Evolutionary conservation across 2,329 filamentous ascomycete genomes (phyloP).

Genomic region (Colletotrichum agaves): DNA sequence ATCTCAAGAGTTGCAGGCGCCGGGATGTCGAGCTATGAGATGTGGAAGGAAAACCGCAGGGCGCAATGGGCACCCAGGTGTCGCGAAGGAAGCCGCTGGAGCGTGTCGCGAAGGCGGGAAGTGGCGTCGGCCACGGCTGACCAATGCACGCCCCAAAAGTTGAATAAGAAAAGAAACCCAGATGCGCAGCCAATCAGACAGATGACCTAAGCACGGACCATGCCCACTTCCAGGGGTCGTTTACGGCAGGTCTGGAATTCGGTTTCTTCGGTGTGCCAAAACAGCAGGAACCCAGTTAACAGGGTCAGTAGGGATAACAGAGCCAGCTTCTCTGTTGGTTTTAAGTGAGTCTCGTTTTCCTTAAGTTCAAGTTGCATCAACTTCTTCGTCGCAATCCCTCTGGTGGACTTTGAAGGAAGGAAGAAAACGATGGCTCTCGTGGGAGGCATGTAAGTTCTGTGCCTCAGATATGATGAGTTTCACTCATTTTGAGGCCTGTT

Average conservation of each 20-base stretch:
- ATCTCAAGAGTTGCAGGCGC: neutral
- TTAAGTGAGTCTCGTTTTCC: neutral
- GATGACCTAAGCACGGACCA: slow-evolving; percentile 3
- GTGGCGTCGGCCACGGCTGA: slow-evolving; percentile 14
- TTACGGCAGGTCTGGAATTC: slow-evolving; percentile 5
- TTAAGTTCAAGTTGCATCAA: neutral
- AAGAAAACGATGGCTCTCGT: too few species aligned
- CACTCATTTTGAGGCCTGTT: too few species aligned
- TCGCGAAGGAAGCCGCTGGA: neutral
- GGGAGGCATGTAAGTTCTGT: too few species aligned
- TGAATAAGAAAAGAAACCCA: neutral
- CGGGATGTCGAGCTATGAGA: too few species aligned
- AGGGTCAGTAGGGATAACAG: neutral
- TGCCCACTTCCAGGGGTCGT: neutral
- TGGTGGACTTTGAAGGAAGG: too few species aligned
- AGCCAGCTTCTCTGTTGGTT: neutral
- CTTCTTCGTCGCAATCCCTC: neutral
- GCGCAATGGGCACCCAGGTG: neutral
- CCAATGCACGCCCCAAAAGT: neutral
- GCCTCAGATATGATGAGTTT: too few species aligned
- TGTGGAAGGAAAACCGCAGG: neutral
- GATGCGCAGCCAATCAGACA: slow-evolving; percentile 27
- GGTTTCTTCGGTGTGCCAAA: slow-evolving; percentile 8
- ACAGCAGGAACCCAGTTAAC: too few species aligned
- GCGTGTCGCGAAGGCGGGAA: slow-evolving; percentile 19